Conservation (phyloP, 257 asterid genomes). For the Solanum boliviense region DNA sequence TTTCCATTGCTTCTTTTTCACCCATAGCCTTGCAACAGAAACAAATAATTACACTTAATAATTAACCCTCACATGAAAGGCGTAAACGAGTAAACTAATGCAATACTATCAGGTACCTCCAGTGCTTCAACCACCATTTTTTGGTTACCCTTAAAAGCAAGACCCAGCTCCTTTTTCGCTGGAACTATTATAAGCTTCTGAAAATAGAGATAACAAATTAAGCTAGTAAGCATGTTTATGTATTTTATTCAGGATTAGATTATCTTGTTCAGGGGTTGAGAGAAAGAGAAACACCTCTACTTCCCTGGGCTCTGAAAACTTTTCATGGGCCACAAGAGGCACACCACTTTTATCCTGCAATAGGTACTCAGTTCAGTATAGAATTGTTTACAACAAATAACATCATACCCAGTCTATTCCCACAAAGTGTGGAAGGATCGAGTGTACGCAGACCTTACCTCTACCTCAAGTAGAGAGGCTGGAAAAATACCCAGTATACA, state of each 20-base stretch:
- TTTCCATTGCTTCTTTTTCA: constrained; percentile 66
- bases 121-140: constrained; percentile 71
- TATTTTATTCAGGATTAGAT: background rate
- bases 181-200: constrained; percentile 63
- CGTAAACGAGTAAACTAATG: background rate
- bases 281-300: constrained; percentile 47
- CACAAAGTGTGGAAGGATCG: background rate
- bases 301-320: constrained; percentile 67
- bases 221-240: background rate
- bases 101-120: constrained; percentile 28
- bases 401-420: background rate
- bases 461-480: background rate
- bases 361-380: background rate
- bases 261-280: background rate
- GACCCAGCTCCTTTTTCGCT: constrained; percentile 68
- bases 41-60: background rate
- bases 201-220: background rate
- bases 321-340: constrained; percentile 67
- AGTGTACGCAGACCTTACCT: background rate
- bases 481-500: background rate
- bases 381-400: background rate
- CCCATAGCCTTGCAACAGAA: constrained; percentile 48
- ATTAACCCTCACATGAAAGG: background rate
- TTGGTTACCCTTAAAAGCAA: constrained; percentile 64
- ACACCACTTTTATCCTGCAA: constrained; percentile 74